Base-by-base conservation (phyloP, 1,139 yeast species). In the Diutina ranongensis region DNA sequence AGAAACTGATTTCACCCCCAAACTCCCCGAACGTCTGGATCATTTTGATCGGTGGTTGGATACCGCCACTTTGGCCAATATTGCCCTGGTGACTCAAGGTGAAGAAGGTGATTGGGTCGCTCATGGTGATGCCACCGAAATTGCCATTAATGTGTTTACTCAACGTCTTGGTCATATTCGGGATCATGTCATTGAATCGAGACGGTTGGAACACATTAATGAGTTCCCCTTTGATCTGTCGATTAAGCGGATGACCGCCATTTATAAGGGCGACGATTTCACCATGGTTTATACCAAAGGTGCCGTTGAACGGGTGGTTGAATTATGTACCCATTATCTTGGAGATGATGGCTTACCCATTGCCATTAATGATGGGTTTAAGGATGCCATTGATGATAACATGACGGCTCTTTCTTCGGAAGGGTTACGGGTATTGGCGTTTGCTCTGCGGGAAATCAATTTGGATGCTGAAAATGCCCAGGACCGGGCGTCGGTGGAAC, bases 111-210 rank as follows among this genome's bases (percentile, higher is more conserved):
- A 63, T 40, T 84, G 94, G 94, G 76, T 75, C 54, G 87, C 86
- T n/a, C 80, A 79, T 55, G 94, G 94, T 46, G 94, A 84, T 58
- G 88, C 94, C 35, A 84, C 94, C 2, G 94, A 84, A 62, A 77
- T 82, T 55, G 92, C 94, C 13, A 80, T 84, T 50, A 85, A 83
- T 56, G 88, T 84, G 0, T 83, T 83, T 57, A 72, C 78, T 16
- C 63, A 76, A 35, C 70, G 92, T 52, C 60, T 80, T 44, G 74
- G 72, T 25, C 71, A 61, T 55, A 65, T 67, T 10, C 70, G 86
- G 53, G 65, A 65, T 8, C 56, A 56, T 1, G 55, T 76, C 46
- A 63, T 68, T 16, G 68, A 55, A 2, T 50, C 38, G 13, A 20
- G 48, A 10, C 49, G 51, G 12, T 63, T 64, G 25, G 55, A 56